Conservation (phyloP, 2,329 filamentous ascomycete species). For the Cryoendolithus antarcticus region DNA sequence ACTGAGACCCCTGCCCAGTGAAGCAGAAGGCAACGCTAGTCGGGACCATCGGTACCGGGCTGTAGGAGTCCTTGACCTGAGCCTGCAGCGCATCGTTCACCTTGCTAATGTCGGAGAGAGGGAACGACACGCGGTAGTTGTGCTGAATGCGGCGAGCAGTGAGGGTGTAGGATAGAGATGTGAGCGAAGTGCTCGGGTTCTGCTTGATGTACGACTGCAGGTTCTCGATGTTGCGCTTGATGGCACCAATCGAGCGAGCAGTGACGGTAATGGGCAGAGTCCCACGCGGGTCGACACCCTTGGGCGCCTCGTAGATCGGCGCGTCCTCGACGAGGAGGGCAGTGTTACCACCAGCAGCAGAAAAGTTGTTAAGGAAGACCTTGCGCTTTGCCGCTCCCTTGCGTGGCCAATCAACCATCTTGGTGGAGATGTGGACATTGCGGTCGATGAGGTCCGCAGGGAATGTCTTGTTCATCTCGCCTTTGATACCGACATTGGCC, state of each 20-base stretch:
- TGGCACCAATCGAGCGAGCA: conserved; percentile 37
- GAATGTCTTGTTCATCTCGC: conserved; percentile 43
- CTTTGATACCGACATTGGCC: conserved; percentile 44
- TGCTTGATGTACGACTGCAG: conserved; percentile 35
- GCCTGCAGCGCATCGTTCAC: conserved; percentile 33
- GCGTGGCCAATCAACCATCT: conserved; percentile 33
- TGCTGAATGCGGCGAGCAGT: conserved; percentile 42
- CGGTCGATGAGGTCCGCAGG: conserved; percentile 40
- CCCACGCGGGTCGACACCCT: conserved; percentile 31
- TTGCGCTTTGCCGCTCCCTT: conserved; percentile 37
- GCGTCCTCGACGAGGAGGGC: conserved; percentile 41
- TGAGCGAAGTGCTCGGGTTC: conserved; percentile 32
- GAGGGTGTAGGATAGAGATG: conserved; percentile 39
- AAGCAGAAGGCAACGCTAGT: conserved; percentile 41
- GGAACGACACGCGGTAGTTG: conserved; percentile 39
- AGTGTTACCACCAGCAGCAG: conserved; percentile 42
- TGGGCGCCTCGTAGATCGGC: conserved; percentile 30
- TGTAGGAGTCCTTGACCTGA: conserved; percentile 39
- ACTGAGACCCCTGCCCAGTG: conserved; percentile 41
- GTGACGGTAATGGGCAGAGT: conserved; percentile 38
- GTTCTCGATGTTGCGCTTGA: conserved; percentile 39
- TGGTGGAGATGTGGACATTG: conserved; percentile 40
- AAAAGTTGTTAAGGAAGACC: conserved; percentile 43
- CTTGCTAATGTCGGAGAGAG: conserved; percentile 35
- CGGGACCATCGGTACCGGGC: conserved; percentile 39